These are phyloP conservation scores for Brassica incana DNA, from an alignment of 345 rosid genomes.

Conservation along the genomic window DNA sequence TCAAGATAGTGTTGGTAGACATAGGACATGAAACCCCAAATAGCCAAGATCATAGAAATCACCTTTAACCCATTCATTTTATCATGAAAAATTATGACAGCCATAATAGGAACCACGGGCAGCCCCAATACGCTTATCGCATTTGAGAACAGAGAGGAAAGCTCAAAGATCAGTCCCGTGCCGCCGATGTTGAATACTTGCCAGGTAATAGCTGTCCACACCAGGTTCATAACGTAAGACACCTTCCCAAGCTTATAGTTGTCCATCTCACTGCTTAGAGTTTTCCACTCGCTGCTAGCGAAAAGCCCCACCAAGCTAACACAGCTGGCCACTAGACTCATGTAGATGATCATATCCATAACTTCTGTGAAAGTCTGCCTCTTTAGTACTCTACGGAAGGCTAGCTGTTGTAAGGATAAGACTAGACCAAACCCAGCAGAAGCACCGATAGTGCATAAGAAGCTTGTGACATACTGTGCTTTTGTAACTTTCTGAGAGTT, in stretches of 20 bases:
- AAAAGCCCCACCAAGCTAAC: slow-evolving; percentile 51
- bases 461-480: slow-evolving; percentile 42
- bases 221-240: slow-evolving; percentile 52
- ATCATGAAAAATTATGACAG: slow-evolving; percentile 63
- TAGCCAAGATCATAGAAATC: slow-evolving; percentile 59
- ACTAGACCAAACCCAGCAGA: slow-evolving; percentile 50
- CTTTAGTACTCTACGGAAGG: slow-evolving; percentile 46
- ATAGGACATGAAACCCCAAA: slow-evolving; percentile 63
- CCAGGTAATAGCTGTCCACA: slow-evolving; percentile 53
- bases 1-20: slow-evolving; percentile 44
- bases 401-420: slow-evolving; percentile 49
- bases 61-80: slow-evolving; percentile 64
- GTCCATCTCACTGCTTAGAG: slow-evolving; percentile 47
- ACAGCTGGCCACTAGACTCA: slow-evolving; percentile 41
- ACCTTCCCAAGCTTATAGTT: slow-evolving; percentile 51
- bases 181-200: slow-evolving; percentile 51
- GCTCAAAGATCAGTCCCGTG: slow-evolving; percentile 57
- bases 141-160: slow-evolving; percentile 63
- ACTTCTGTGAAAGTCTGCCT: slow-evolving; percentile 40
- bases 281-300: slow-evolving; percentile 57
- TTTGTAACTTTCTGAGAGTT: slow-evolving; percentile 17
- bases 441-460: slow-evolving; percentile 47
- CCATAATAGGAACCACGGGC: slow-evolving; percentile 62
- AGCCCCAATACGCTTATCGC: slow-evolving; percentile 54
- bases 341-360: slow-evolving; percentile 33